Conservation (phyloP, 805 yeast species). For the Pachysolen tannophilus region DNA sequence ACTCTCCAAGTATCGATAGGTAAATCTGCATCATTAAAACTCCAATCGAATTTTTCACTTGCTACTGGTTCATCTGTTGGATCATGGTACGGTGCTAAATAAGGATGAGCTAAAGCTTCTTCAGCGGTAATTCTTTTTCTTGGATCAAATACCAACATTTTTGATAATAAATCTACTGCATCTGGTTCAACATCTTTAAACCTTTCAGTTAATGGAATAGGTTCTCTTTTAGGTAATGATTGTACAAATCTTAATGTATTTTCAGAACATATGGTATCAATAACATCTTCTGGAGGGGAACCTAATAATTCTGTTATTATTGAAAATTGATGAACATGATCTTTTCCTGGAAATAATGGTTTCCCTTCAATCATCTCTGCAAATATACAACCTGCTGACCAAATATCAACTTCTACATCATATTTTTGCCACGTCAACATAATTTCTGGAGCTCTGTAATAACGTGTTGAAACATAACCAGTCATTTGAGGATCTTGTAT, state of each 20-base stretch:
- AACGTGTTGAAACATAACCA: constrained; percentile 92
- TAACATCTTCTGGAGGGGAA: constrained; percentile 93
- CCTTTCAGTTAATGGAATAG: constrained; percentile 78
- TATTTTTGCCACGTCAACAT: constrained; percentile 99
- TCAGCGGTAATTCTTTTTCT: constrained; percentile 90
- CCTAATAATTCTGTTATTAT: constrained; percentile 91
- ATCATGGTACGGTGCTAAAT: constrained; percentile 92
- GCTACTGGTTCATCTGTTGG: constrained; percentile 97
- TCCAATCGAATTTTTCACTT: constrained; percentile 92
- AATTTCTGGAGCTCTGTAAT: constrained; percentile 96
- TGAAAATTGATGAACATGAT: constrained; percentile 96
- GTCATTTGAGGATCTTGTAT: constrained; percentile 99
- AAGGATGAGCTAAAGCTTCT: constrained; percentile 83
- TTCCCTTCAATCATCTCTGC: constrained; percentile 98
- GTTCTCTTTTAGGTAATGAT: constrained; percentile 86
- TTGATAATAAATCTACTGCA: constrained; percentile 80
- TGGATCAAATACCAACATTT: constrained; percentile 93
- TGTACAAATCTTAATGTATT: constrained; percentile 91
- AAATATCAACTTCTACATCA: constrained; percentile 92
- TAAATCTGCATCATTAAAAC: constrained; percentile 93
- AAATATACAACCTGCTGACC: constrained; percentile 97
- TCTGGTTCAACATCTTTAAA: constrained; percentile 75
- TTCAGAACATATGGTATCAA: constrained; percentile 92
- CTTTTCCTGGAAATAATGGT: constrained; percentile 96
- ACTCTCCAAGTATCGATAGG: constrained; percentile 99